Evolutionary conservation across 345 rosid species (phyloP).

Genomic region (Arabidopsis thaliana): DNA sequence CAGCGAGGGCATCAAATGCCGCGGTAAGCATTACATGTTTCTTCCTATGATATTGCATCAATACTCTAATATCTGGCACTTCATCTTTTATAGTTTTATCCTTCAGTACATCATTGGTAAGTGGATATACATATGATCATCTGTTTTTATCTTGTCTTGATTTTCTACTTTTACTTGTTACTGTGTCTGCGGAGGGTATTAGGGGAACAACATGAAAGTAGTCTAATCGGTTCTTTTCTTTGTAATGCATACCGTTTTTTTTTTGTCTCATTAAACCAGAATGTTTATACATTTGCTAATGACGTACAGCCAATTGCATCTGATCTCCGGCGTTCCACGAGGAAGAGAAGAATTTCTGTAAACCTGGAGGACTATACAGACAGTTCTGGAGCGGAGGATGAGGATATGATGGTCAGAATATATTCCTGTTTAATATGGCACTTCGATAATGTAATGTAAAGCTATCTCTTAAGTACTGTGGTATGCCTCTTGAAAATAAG

Average conservation of each 20-base stretch:
- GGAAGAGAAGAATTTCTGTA: conserved; percentile 87
- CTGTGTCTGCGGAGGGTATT: background rate
- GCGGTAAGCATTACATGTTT: conserved; percentile 52
- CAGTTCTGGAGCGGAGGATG: conserved; percentile 96
- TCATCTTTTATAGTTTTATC: background rate
- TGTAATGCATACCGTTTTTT: conserved; percentile 7
- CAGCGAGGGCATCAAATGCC: conserved; percentile 58
- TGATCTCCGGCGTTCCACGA: conserved; percentile 94
- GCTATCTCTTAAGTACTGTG: conserved; percentile 26
- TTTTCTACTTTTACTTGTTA: background rate
- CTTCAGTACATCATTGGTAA: background rate
- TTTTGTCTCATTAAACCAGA: conserved; percentile 36
- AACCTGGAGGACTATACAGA: conserved; percentile 82
- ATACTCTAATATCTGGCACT: background rate
- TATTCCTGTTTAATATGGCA: conserved; percentile 19
- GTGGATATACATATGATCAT: background rate
- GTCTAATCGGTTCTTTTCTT: background rate
- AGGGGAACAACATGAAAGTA: background rate
- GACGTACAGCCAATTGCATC: conserved; percentile 65
- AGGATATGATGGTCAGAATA: conserved; percentile 82
- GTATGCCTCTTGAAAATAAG: conserved; percentile 26
- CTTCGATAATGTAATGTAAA: conserved; percentile 11
- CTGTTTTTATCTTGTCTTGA: background rate
- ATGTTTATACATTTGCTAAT: conserved; percentile 39
- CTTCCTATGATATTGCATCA: background rate